Evolutionary conservation across 169 alveolate genomes (phyloP), one percentile per base, ranked within the genome.

Genomic region (Ichthyophthirius multifiliis): DNA sequence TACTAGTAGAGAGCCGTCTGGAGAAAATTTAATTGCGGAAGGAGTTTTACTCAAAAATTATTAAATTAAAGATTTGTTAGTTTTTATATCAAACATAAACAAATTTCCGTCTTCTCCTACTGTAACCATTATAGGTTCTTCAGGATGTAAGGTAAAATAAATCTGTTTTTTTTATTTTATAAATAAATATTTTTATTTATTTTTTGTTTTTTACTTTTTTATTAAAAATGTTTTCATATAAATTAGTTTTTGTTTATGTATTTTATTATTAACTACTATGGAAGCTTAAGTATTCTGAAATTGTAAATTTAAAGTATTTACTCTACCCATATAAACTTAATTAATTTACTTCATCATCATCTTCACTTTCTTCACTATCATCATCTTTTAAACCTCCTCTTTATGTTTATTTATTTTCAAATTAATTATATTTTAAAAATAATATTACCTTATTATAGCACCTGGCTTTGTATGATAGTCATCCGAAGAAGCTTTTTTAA

Each of bases 61-160:
- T n/a, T 85, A 83, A n/a, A 84, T 48, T 30, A 89, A 74, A 16
- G 85, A 55, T 65, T 88, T 85, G 62, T 89, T 87, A 74, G 85
- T 89, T 45, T 63, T 45, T 13, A 90, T 87, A 80, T 93, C 95
- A 90, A 92, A 90, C 13, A 93, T 65, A 64, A 90, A 89, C 37
- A 93, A 55, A 7, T 92, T 88, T 43, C 90, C 91, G 86, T 90
- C 96, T 43, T 90, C 94, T 47, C 93, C 93, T 7, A 90, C 92
- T 5, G 94, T 83, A 7, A 88, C 95, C 65, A 90, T 75, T 5
- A 90, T 75, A 18, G 86, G 86, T 37, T 87, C 74, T 13, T 62
- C 27, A 1, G 93, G 90, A 77, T 87, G 83, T 15, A 85, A 67
- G 16, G 89, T 73, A 10, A 85, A 34, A 27, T 62, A 85, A 15